phyloP scores from a whole-genome alignment of 441 rosid genomes.

The Pelargonium myrrhifolium region DNA sequence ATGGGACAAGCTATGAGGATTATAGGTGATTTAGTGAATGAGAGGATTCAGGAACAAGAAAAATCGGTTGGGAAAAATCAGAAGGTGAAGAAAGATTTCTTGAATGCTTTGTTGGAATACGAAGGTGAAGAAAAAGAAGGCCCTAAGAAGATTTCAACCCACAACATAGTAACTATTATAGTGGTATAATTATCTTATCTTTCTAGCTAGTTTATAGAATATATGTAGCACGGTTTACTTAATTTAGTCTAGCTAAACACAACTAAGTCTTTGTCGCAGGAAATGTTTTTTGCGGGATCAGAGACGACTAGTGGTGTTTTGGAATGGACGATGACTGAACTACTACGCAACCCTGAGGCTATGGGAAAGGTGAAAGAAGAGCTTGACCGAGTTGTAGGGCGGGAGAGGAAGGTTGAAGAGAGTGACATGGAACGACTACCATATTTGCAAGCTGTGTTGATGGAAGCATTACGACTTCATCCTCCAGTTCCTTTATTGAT shows the following conservation, averaged over 20 bases:
- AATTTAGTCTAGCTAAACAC: no score
- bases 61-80: no score
- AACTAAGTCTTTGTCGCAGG: background rate
- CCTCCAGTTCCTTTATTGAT: background rate
- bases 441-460: background rate
- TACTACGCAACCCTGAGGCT: conserved; percentile 11
- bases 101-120: conserved; percentile 38
- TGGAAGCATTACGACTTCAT: background rate
- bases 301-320: conserved; percentile 18
- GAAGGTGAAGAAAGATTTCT: conserved; percentile 26
- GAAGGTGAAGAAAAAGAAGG: conserved; percentile 37
- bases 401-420: conserved; percentile 10
- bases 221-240: no score
- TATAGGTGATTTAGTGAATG: conserved; percentile 27
- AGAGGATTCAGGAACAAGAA: conserved; percentile 18
- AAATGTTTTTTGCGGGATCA: conserved; percentile 14
- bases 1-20: conserved; percentile 37
- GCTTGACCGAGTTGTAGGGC: conserved; percentile 14
- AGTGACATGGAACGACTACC: background rate
- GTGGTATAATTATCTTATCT: no score
- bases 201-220: no score
- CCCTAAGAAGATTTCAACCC: conserved; percentile 21
- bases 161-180: conserved; percentile 26
- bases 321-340: conserved; percentile 22
- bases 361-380: conserved; percentile 12